These are phyloP conservation scores for Talaromyces thailandensis DNA, from an alignment of 495 filamentous ascomycete genomes.

Conservation along the genomic window DNA sequence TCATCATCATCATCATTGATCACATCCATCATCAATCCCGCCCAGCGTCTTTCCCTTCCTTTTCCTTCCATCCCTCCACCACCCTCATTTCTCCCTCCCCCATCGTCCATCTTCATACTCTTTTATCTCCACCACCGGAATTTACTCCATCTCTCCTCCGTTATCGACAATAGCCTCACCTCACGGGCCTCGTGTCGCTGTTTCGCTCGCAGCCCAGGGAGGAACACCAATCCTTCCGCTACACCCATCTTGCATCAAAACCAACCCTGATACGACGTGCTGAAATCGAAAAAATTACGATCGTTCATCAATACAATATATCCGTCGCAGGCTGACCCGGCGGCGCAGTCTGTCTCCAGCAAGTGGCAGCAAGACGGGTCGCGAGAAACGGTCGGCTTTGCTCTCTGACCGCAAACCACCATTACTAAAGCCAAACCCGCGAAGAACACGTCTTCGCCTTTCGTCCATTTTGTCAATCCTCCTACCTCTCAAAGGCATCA, in stretches of 20 bases:
- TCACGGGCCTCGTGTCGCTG: background rate
- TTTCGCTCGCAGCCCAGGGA: background rate
- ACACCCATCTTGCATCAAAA: background rate
- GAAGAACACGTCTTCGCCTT: background rate
- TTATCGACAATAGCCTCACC: background rate
- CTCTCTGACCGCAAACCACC: background rate
- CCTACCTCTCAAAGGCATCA: background rate
- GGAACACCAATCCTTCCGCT: background rate
- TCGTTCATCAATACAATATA: background rate
- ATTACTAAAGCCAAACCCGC: background rate
- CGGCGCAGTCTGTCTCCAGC: background rate
- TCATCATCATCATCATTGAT: background rate
- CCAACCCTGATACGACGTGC: background rate
- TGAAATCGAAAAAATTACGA: background rate
- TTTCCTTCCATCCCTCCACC: background rate
- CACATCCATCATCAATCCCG: constrained; percentile 1
- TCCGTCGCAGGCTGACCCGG: background rate
- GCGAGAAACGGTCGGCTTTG: constrained; percentile 1
- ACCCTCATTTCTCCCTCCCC: background rate
- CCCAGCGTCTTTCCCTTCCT: background rate
- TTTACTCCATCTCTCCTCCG: background rate
- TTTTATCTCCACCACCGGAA: background rate
- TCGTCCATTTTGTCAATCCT: background rate
- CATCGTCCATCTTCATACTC: background rate
- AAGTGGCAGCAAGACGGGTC: background rate